Base-by-base conservation (phyloP, 2,329 filamentous ascomycete genomes). In the Pseudonectria foliicola region DNA sequence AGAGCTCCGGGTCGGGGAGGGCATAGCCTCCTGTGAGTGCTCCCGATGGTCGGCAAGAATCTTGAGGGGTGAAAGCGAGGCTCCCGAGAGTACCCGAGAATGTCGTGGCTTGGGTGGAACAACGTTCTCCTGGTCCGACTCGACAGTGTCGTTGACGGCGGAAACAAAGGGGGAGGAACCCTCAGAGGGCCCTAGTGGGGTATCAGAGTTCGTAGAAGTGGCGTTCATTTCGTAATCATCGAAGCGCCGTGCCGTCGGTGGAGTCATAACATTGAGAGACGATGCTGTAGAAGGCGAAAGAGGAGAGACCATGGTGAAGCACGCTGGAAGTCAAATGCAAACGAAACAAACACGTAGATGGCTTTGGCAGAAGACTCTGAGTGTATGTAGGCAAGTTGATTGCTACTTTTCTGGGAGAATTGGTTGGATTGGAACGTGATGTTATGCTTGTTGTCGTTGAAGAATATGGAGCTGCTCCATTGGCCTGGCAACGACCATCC, bases 31-130 rank as follows among this genome's bases (percentile, higher is more conserved):
- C 13, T 40, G 43, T n/a, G 43, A 42, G n/a, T 21, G 18, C 18
- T 42, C 45, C 38, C 43, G 48, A 40, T 58, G 55, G 26, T 59
- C 59, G 23, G 63, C 53, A 25, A 78, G 61, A 31, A 78, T 73
- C 59, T 73, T 75, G 25, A 78, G 62, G 26, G 74, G 74, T 33
- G 74, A 75, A 23, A 77, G 66, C 46, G 73, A 73, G 38, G 60
- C 67, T 37, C 74, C 73, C 24, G 74, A 75, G 34, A 77, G 59
- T 44, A 78, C 68, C 42, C 74, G 68, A 14, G 72, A 75, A 40
- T 71, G 66, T 31, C 70, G 67, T 44, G 59, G 53, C 47, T 71
- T 72, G 31, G 61, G 60, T 10, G 68, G 64, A 27, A 66, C 66
- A 25, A 61, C 43, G 53, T 74, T 68, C 52, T 73, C 66, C 48